Percentiles rank a stretch among this genome's conserved stretches.
phyloP scores from a whole-genome alignment of 768 basidiomycete species.

The Suillus variegatus region DNA sequence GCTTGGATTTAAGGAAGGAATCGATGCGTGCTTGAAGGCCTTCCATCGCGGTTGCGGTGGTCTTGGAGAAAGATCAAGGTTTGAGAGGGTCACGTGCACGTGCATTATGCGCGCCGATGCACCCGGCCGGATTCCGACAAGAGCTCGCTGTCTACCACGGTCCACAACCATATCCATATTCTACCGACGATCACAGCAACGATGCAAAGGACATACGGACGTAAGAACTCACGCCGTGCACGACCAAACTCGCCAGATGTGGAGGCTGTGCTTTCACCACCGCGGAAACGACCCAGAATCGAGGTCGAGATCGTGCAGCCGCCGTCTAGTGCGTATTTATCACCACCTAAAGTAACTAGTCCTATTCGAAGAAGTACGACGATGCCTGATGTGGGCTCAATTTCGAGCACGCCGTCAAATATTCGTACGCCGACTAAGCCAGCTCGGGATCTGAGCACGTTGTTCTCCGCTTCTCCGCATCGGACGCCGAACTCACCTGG shows the following conservation, averaged over 20 bases:
- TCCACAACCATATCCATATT: background rate
- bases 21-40: conserved; percentile 57
- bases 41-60: conserved; percentile 44
- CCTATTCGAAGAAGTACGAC: conserved; percentile 6
- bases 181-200: background rate
- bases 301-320: conserved; percentile 30
- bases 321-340: background rate
- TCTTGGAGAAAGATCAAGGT: conserved; percentile 5
- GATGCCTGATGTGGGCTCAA: conserved; percentile 1
- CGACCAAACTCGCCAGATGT: background rate
- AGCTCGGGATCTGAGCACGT: conserved; percentile 45
- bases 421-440: conserved; percentile 25
- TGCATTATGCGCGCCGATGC: background rate
- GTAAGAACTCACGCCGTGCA: conserved; percentile 26
- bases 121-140: conserved; percentile 5
- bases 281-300: conserved; percentile 35
- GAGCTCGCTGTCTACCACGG: conserved; percentile 1
- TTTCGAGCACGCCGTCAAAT: background rate
- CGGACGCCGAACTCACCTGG: conserved; percentile 32
- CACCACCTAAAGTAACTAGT: conserved; percentile 5
- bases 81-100: conserved; percentile 1
- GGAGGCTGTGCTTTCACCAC: conserved; percentile 3
- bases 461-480: conserved; percentile 43
- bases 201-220: conserved; percentile 40
- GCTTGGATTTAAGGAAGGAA: conserved; percentile 67